Base-by-base conservation (phyloP, 2,329 filamentous ascomycete species). In the Volutella citrinella region DNA sequence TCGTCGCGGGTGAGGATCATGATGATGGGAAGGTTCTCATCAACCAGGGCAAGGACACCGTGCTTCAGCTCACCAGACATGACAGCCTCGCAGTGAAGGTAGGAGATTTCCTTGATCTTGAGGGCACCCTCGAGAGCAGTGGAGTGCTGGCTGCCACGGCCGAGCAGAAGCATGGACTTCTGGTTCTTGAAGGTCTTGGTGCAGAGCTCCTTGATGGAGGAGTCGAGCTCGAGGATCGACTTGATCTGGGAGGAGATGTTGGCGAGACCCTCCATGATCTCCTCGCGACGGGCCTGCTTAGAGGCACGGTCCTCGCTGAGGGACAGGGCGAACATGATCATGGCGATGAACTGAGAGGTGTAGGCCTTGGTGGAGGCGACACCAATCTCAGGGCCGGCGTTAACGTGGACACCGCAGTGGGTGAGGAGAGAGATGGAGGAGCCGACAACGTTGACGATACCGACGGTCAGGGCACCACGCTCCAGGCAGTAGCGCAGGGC, bases 21-120 rank as follows among this genome's bases (percentile, higher is more conserved):
- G 68, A 98, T 95, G 64, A 98, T 98, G 44, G 93, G 93, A 22
- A 98, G 80, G 69, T 95, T 91, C 78, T 98, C 93, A 57, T 98
- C 93, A 40, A 98, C 93, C 45, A 98, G 78, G 33, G 93, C 93
- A 60, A 98, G 74, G 32, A 98, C 93, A 75, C 93, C 93, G 67
- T 98, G 93, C 80, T 98, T 98, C 56, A 98, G 79, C 72, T 98
- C 93, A 68, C 93, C 93, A 47, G 93, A 97, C 93, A 98, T 98
- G 74, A 98, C 93, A 54, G 93, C 93, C 72, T 98, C 93, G 68
- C 93, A 98, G 69, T 98, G 93, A 40, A 98, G 86, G 69, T 98
- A 98, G 13, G 91, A 97, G 57, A 98, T 98, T 72, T 98, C 93
- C 80, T 98, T 98, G 69, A 98, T 98, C 78, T 98, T 98, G 52